Evolutionary conservation across 148 eudicot species (phyloP), one percentile per base, ranked within the genome.

Genomic region (Diospyros kaki): DNA sequence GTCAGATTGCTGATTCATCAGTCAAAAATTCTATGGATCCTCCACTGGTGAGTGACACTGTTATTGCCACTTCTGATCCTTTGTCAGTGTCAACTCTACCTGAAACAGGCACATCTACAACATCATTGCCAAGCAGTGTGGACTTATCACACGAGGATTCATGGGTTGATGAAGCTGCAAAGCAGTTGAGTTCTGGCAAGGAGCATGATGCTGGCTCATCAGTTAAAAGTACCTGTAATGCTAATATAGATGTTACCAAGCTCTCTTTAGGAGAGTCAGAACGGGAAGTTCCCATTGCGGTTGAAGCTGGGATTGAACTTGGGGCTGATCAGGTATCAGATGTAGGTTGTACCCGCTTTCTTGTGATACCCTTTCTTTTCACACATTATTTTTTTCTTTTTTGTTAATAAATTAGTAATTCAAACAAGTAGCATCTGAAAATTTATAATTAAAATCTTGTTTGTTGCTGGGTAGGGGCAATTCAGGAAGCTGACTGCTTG

Each of bases 391-490:
- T 6, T 54, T 18, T 53, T 48, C 40, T 52, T 39, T 3, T 74
- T 73, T 17, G 17, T 7, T 10, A 58, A 50, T 66, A 14, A 64
- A 52, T 28, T 73, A 8, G 17, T 69, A 51, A 68, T n/a, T 28
- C 43, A 68, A 39, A 48, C 42, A 9, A 54, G 42, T 64, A 58
- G 58, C 55, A 17, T 70, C 54, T 48, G 67, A 75, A 76, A 77
- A 80, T 82, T 18, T 83, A 52, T 85, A 83, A 83, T 87, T 78
- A 68, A 82, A 69, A 77, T 77, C 85, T 83, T 65, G 75, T 84
- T 84, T 87, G 64, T 87, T 88, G 75, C 78, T 89, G 87, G 93
- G 81, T 88, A 95, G 97, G 93, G 94, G 86, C 91, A 78, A 86
- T 89, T 86, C 98, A 96, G 94, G 96, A 86, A 76, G 84, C 83